Percentiles rank a stretch among this genome's conserved stretches.
Conservation (phyloP, 2,329 filamentous ascomycete species). For the Botryosphaeria dothidea region DNA sequence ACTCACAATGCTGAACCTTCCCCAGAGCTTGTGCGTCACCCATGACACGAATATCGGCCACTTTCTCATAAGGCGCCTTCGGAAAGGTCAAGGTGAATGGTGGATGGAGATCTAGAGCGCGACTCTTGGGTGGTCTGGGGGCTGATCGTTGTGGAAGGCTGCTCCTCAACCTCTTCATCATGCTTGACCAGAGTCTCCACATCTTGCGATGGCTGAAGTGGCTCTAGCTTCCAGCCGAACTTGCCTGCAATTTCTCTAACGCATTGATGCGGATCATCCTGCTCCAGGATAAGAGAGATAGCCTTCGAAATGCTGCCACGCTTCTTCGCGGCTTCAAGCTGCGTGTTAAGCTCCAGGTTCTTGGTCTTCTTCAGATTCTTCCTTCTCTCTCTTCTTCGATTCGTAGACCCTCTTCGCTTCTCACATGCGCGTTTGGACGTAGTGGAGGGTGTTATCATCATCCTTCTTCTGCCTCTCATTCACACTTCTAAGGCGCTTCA, state of each 20-base stretch:
- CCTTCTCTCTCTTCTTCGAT: neutral
- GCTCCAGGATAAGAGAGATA: neutral
- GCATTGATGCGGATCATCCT: neutral
- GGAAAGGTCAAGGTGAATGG: no score
- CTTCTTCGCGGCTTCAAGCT: neutral
- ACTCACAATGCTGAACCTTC: no score
- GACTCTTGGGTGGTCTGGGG: no score
- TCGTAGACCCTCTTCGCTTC: neutral
- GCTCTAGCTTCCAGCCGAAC: neutral
- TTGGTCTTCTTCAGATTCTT: neutral
- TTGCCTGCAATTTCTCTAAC: neutral
- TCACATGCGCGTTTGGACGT: neutral
- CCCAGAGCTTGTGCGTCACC: no score
- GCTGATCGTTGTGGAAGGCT: no score
- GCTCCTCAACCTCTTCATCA: neutral
- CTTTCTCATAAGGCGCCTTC: no score
- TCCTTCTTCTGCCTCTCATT: neutral
- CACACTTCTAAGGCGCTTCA: neutral
- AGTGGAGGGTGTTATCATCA: neutral
- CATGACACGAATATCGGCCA: no score
- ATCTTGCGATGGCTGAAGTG: no score
- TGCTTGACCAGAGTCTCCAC: neutral
- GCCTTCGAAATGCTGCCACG: neutral
- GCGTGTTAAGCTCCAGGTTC: neutral
- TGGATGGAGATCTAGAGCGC: no score